Evolutionary conservation across 2,329 filamentous ascomycete genomes (phyloP).

Genomic region (Colletotrichum cuscutae): DNA sequence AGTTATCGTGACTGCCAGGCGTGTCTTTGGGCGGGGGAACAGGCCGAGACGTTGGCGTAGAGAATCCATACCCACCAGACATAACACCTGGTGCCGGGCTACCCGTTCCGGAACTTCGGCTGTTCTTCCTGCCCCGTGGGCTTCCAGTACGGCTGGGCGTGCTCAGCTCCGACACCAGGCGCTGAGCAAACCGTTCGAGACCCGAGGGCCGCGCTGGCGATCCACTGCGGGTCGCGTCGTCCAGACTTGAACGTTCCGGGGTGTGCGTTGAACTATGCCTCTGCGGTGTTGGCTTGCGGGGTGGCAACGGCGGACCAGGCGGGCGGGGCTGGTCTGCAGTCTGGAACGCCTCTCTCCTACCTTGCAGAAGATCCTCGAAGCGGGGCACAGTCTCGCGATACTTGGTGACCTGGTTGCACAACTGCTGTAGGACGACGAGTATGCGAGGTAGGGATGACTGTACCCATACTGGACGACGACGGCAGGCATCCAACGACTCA

Average conservation of each 20-base stretch:
- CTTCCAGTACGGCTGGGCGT: slow-evolving; percentile 62
- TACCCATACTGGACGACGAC: slow-evolving; percentile 64
- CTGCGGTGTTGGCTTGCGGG: slow-evolving; percentile 34
- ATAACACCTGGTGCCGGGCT: slow-evolving; percentile 43
- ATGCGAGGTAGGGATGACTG: slow-evolving; percentile 62
- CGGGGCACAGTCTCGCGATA: slow-evolving; percentile 75
- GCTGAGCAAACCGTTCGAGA: slow-evolving; percentile 71
- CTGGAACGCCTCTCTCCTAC: slow-evolving; percentile 71
- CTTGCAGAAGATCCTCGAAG: slow-evolving; percentile 78
- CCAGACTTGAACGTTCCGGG: slow-evolving; percentile 55
- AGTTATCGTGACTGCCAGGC: slow-evolving; percentile 49
- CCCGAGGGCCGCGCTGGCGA: slow-evolving; percentile 66
- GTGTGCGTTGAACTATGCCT: slow-evolving; percentile 43
- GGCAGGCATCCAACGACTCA: slow-evolving; percentile 60
- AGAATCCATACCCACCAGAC: slow-evolving; percentile 41
- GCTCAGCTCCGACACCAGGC: slow-evolving; percentile 68
- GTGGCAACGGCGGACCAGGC: slow-evolving; percentile 41
- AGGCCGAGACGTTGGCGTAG: slow-evolving; percentile 47
- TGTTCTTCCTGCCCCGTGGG: slow-evolving; percentile 62
- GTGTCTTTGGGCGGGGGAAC: slow-evolving; percentile 56
- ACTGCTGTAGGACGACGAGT: slow-evolving; percentile 65
- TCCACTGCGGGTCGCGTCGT: slow-evolving; percentile 55
- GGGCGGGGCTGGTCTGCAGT: slow-evolving; percentile 60
- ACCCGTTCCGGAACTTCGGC: slow-evolving; percentile 44
- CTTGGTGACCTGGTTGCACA: slow-evolving; percentile 70